Base-by-base conservation (phyloP, 352 stramenopile genomes). In the Globisporangium recalcitrans region DNA sequence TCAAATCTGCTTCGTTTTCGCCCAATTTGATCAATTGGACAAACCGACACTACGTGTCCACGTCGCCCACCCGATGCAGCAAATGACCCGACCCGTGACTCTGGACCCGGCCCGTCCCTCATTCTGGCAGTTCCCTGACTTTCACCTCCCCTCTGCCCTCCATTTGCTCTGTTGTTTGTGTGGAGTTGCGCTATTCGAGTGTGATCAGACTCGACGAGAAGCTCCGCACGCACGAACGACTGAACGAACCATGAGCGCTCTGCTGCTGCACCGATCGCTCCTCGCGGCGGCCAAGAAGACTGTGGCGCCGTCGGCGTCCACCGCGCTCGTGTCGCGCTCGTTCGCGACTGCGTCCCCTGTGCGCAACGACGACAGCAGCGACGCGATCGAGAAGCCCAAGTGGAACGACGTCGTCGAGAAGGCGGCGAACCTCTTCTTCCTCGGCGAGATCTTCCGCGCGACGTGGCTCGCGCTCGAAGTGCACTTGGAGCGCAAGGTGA, bases 401-500 rank as follows among this genome's bases (percentile, higher is more conserved):
- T 85, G 74, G 75, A 75, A 65, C 57, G 82, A 91, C 59, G 69
- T 94, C 53, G 60, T 94, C 5, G 85, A 94, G 51, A 94, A 94
- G 65, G 82, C 85, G 59, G 79, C 85, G 10, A 82, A 90, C 72
- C 78, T 84, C 22, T 94, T 94, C 71, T 94, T 94, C 77, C 73
- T 94, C 8, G 80, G 74, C 51, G 85, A 94, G 60, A 80, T 94
- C 47, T 82, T 84, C 67, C 85, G 85, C 48, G 85, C 82, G 38
- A 86, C 78, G 31, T 94, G 85, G 85, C 64, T 94, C 60, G 74
- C 85, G 32, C 89, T 81, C 74, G 85, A 94, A 56, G 74, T 93
- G 53, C 84, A 93, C 70, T 62, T 92, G 48, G 83, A 95, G 66
- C 82, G 80, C 63, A 98, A 99, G 77, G 85, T 98, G 21, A 99